Conservation (phyloP, 768 basidiomycete species). For the Naematelia aurantialba region DNA sequence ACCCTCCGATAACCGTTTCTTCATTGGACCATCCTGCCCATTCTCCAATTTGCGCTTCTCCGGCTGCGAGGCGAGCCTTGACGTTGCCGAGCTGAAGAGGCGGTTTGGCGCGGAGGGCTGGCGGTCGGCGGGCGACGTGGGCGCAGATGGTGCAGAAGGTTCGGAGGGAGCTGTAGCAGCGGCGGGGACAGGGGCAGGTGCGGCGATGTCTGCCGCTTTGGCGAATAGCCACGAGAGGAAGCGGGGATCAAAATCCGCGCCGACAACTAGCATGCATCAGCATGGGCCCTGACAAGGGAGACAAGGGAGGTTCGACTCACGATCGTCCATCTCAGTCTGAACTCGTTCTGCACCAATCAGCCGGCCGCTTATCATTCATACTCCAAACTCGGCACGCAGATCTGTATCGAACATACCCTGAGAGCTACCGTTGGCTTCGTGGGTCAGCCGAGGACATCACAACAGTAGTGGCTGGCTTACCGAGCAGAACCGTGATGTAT, state of each 20-base stretch:
- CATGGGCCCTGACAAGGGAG: not conserved
- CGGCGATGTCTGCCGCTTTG: conserved; percentile 18
- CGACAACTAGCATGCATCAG: conserved; percentile 17
- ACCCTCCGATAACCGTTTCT: conserved; percentile 33
- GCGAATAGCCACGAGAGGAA: conserved; percentile 47
- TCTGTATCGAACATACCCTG: conserved; percentile 26
- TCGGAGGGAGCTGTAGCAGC: conserved; percentile 4
- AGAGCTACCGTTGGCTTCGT: conserved; percentile 42
- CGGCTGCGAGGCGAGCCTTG: conserved; percentile 9
- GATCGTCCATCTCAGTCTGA: conserved; percentile 45
- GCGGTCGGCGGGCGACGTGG: conserved; percentile 4
- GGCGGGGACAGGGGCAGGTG: conserved; percentile 9
- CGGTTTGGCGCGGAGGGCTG: not conserved
- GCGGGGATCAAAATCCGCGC: conserved; percentile 26
- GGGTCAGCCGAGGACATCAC: conserved; percentile 5
- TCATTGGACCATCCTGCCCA: conserved; percentile 23
- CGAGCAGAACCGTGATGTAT: conserved; percentile 47
- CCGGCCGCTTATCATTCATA: too few species aligned
- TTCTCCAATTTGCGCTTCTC: conserved; percentile 41
- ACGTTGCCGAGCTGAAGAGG: conserved; percentile 7
- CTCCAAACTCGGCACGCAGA: too few species aligned
- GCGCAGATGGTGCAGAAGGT: too few species aligned
- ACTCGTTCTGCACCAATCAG: conserved; percentile 35
- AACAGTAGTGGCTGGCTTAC: conserved; percentile 20
- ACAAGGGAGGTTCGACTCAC: conserved; percentile 15